Conservation (phyloP, 202 grass and related monocot species). For the Elaeis oleifera region DNA sequence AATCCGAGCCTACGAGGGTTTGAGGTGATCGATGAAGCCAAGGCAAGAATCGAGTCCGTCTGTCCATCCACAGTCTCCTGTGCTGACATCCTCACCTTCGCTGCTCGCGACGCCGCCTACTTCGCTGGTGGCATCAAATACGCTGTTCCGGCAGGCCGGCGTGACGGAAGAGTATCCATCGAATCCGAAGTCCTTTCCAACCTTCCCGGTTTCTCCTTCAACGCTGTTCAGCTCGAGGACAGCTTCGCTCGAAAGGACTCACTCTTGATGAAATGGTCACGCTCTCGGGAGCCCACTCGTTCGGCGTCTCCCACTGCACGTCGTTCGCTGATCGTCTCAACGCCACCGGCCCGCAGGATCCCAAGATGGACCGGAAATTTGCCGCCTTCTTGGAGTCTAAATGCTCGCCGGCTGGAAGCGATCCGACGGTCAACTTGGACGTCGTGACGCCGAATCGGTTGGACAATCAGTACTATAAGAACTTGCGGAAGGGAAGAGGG, state of each 20-base stretch:
- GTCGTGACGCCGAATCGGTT: slow-evolving; percentile 6
- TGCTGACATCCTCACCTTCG: no score
- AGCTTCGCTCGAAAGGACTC: slow-evolving; percentile 27
- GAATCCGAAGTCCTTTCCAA: slow-evolving; percentile 26
- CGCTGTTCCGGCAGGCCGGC: slow-evolving; percentile 30
- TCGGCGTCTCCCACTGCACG: slow-evolving; percentile 36
- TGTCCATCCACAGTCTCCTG: slow-evolving; percentile 17
- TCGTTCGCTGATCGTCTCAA: slow-evolving; percentile 34
- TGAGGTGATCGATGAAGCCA: slow-evolving; percentile 44
- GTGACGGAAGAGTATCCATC: slow-evolving; percentile 37
- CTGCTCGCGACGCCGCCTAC: slow-evolving; percentile 28
- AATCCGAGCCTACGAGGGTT: slow-evolving; percentile 59
- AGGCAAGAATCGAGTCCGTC: slow-evolving; percentile 21
- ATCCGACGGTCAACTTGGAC: slow-evolving; percentile 18
- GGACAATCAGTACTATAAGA: slow-evolving; percentile 43
- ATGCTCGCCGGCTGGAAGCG: slow-evolving; percentile 12
- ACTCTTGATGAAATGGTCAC: slow-evolving; percentile 36
- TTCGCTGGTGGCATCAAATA: slow-evolving; percentile 30
- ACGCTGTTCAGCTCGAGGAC: neutral
- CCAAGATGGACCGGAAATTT: slow-evolving; percentile 16
- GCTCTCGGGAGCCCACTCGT: slow-evolving; percentile 49
- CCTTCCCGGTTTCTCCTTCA: slow-evolving; percentile 3
- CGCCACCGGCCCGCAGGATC: slow-evolving; percentile 13
- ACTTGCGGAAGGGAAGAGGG: slow-evolving; percentile 23
- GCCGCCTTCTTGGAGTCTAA: neutral